Evolutionary conservation across 768 basidiomycete species (phyloP), one percentile per base, ranked within the genome.

Genomic region (Myochromella boudieri): DNA sequence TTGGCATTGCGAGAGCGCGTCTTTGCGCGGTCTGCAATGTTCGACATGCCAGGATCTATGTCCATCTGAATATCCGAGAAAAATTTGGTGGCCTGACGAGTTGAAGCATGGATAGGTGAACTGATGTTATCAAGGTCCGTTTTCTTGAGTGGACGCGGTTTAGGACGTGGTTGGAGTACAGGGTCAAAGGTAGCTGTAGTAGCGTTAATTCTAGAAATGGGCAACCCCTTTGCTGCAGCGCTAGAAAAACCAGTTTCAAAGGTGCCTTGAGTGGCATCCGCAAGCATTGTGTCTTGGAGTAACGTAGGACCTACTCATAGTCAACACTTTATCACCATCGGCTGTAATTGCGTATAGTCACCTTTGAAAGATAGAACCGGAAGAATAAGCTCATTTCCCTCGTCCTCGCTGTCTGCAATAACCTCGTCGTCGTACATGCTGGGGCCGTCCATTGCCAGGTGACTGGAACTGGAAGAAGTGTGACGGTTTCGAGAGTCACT

Each of bases 1-100:
- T 63, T 68, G 6, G 65, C 43, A 17, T 60, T 68, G 18, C 79
- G 64, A 46, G 75, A 68, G 14, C 80, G 78, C 61, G 69, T 78
- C 55, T 82, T 82, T 39, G 80, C 76, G 14, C 80, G 70, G 32
- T 82, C 80, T n/a, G 80, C 80, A 20, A 81, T 80, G 51, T 61
- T 73, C 33, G 67, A 55, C 4, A 59, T 55, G 36, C 53, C 58
- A 11, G 48, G 44, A 15, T 52, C 51, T n/a, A 31, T 36, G 24
- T 60, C 49, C 34, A 56, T 43, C 25, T 41, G 32, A 8, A 42
- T 11, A 44, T 51, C 36, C 7, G 45, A 48, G 7, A 21, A 11
- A 24, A 51, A 47, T 10, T 44, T 32, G 17, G 36, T 15, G 12
- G 34, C 12, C 6, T 45, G 39, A 34, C 34, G 22, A 29, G 39